phyloP scores from a whole-genome alignment of 2,329 filamentous ascomycete species.

The Aspergillus vadensis region DNA sequence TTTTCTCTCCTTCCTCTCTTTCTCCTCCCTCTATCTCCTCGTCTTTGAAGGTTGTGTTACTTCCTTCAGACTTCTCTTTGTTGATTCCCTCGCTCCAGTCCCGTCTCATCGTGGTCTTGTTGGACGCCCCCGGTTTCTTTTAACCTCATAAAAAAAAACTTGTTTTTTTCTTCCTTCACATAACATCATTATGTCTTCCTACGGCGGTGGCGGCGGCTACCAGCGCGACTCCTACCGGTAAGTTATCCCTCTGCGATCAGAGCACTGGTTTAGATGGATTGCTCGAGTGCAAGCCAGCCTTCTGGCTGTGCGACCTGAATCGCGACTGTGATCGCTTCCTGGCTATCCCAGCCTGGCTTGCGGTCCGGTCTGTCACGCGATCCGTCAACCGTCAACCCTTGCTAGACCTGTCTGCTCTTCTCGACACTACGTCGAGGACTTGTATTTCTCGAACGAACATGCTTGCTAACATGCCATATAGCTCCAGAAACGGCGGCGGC shows the following conservation, averaged over 20 bases:
- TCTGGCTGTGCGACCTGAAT: not conserved
- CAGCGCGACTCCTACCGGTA: conserved; percentile 59
- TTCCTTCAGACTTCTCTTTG: conserved; percentile 25
- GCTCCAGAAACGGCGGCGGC: conserved; percentile 50
- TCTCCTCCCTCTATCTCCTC: conserved; percentile 21
- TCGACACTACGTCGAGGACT: not conserved
- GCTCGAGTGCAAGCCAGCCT: not conserved
- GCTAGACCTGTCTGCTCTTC: not conserved
- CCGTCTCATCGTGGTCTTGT: conserved; percentile 4
- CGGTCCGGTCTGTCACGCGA: not conserved
- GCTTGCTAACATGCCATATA: conserved; percentile 16
- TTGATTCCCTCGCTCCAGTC: conserved; percentile 18
- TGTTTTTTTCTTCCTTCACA: not conserved
- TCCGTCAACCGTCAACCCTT: not conserved
- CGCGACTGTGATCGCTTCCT: not conserved
- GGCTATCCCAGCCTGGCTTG: not conserved
- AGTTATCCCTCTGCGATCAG: conserved; percentile 15
- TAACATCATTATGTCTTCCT: conserved; percentile 69
- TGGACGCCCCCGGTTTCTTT: conserved; percentile 5
- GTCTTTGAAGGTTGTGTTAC: conserved; percentile 16
- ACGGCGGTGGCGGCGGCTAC: conserved; percentile 55
- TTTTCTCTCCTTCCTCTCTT: conserved; percentile 24
- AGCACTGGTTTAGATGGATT: not conserved
- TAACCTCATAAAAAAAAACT: conserved; percentile 11
- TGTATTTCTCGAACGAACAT: conserved; percentile 14